These are phyloP conservation scores for Trypanosoma brucei DNA, from an alignment of 208 protist species.

Conservation along the genomic window DNA sequence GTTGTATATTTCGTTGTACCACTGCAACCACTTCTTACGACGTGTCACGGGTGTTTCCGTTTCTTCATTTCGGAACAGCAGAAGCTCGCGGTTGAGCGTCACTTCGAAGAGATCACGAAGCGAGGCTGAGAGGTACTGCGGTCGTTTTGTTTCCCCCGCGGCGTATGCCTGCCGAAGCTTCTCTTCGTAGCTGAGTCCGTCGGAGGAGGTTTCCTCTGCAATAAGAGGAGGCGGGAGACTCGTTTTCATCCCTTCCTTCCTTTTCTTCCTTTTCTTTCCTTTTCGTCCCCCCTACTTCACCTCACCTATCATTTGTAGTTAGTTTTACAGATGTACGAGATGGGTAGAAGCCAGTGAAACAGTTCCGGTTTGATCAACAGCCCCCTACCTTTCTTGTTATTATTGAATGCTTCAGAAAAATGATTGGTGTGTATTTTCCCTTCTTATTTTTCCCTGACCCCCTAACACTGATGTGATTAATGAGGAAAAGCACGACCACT, in stretches of 20 bases:
- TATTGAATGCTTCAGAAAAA: not conserved
- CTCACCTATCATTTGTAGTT: not conserved
- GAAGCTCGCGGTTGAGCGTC: constrained; percentile 9
- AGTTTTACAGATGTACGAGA: too few species aligned
- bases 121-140: not conserved
- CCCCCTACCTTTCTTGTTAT: not conserved
- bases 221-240: not conserved
- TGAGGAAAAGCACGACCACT: too few species aligned
- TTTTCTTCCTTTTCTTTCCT: not conserved
- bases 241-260: not conserved
- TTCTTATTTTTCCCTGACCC: too few species aligned
- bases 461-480: too few species aligned
- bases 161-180: not conserved
- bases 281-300: not conserved
- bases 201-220: not conserved
- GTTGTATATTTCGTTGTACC: constrained; percentile 10
- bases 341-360: too few species aligned
- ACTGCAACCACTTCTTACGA: constrained; percentile 8
- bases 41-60: not conserved
- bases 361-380: too few species aligned
- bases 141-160: not conserved
- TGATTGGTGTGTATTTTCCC: too few species aligned
- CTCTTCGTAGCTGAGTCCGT: not conserved
- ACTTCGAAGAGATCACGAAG: constrained; percentile 17
- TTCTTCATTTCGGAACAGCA: not conserved